These are phyloP conservation scores for Solanum pinnatisectum DNA, from an alignment of 257 asterid genomes.

Conservation along the genomic window DNA sequence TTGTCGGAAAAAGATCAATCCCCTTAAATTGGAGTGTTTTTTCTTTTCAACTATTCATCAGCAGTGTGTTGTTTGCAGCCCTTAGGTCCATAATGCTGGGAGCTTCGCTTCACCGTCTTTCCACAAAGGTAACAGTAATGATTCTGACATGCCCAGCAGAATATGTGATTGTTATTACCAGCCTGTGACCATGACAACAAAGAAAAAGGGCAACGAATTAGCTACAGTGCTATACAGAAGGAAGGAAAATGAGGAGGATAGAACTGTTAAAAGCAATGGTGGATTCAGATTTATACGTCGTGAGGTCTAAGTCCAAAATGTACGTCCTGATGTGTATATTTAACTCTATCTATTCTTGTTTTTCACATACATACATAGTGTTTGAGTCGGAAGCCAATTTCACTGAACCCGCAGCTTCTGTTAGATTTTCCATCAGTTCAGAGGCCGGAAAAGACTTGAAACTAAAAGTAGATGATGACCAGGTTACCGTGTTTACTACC, in stretches of 20 bases:
- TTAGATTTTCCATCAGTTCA: background rate
- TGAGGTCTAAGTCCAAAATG: background rate
- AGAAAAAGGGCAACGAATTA: background rate
- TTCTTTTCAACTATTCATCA: constrained; percentile 21
- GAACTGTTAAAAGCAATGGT: background rate
- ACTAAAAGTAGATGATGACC: background rate
- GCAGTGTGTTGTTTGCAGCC: constrained; percentile 87
- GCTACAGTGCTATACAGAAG: background rate
- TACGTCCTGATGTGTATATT: background rate
- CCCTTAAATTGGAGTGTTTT: constrained; percentile 36
- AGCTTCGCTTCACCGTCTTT: constrained; percentile 55
- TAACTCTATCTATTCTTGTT: background rate
- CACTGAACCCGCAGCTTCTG: background rate
- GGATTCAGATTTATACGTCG: background rate
- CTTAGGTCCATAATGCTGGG: constrained; percentile 68
- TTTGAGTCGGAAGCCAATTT: background rate
- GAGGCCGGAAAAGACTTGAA: background rate
- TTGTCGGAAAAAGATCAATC: background rate
- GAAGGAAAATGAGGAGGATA: background rate
- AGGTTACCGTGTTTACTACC: background rate
- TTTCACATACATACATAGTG: background rate
- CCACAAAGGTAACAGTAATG: constrained; percentile 77
- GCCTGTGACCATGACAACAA: constrained; percentile 21
- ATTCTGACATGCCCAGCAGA: constrained; percentile 88
- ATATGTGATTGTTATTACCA: constrained; percentile 74